Evolutionary conservation across 2,329 filamentous ascomycete species (phyloP).

Genomic region (Fusarium illudens): DNA sequence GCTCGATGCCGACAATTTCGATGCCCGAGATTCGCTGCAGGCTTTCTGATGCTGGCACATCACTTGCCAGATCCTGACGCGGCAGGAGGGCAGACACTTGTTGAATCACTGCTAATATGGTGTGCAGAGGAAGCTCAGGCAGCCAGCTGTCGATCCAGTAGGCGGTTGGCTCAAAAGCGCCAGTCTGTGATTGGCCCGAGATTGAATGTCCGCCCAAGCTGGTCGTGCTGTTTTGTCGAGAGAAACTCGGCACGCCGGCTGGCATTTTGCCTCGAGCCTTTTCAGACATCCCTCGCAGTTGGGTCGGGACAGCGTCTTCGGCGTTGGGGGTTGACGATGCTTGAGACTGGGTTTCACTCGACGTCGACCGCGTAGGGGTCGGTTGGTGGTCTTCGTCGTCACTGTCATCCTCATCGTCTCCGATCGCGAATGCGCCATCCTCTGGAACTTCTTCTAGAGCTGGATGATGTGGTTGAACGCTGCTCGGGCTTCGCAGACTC

Average conservation of each 20-base stretch:
- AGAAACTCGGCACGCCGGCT: conserved; percentile 81
- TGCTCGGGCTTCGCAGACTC: conserved; percentile 69
- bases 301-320: conserved; percentile 83
- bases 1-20: conserved; percentile 76
- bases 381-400: conserved; percentile 61
- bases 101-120: conserved; percentile 79
- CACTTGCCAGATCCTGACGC: conserved; percentile 55
- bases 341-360: conserved; percentile 69
- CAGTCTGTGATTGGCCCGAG: conserved; percentile 62
- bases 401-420: conserved; percentile 77
- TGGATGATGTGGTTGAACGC: conserved; percentile 35
- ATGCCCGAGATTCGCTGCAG: conserved; percentile 67
- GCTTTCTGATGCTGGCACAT: conserved; percentile 54
- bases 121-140: conserved; percentile 89
- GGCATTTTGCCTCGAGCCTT: conserved; percentile 97
- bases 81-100: conserved; percentile 68
- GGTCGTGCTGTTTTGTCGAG: conserved; percentile 87
- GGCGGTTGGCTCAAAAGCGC: conserved; percentile 78
- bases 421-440: conserved; percentile 85
- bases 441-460: conserved; percentile 57
- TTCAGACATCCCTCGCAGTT: conserved; percentile 93
- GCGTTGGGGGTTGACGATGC: conserved; percentile 73
- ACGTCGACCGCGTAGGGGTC: conserved; percentile 69
- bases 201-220: conserved; percentile 75
- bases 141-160: conserved; percentile 95